Percentiles rank a stretch among this genome's conserved stretches.
Conservation (phyloP, 352 stramenopile species). For the Pythium scleroteichum region DNA sequence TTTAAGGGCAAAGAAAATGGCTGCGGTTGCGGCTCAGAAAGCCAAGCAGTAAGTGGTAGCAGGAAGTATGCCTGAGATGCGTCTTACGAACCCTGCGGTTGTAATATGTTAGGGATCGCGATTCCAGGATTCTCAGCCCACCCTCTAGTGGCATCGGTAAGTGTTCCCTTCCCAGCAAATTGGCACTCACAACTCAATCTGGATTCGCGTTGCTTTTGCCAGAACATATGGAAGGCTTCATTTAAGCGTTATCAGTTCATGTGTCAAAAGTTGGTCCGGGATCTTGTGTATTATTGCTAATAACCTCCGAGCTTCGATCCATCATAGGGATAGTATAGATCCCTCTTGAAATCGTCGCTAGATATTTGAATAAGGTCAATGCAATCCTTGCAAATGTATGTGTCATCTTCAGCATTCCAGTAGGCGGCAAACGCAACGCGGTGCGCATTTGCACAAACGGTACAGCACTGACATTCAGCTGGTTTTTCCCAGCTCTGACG, state of each 20-base stretch:
- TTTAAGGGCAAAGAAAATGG: constrained; percentile 61
- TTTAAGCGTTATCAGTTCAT: constrained; percentile 35
- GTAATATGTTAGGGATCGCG: constrained; percentile 14
- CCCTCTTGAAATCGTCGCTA: constrained; percentile 6
- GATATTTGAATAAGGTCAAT: constrained; percentile 10
- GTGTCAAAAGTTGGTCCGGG: too few species aligned
- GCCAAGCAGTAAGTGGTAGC: constrained; percentile 32
- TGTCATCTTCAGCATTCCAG: constrained; percentile 48
- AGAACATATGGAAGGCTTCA: constrained; percentile 69
- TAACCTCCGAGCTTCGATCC: constrained; percentile 42
- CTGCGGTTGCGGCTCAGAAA: constrained; percentile 41
- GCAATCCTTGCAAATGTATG: constrained; percentile 48
- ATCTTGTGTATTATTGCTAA: neutral
- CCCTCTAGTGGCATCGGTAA: constrained; percentile 29
- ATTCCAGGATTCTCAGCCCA: constrained; percentile 28
- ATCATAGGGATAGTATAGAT: constrained; percentile 49
- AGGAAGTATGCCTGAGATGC: neutral
- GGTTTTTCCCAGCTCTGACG: constrained; percentile 61
- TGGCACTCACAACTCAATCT: neutral
- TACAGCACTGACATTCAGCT: constrained; percentile 51
- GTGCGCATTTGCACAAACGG: constrained; percentile 24
- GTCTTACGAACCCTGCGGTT: neutral
- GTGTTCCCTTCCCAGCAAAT: too few species aligned
- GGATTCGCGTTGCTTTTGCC: constrained; percentile 7
- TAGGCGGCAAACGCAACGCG: constrained; percentile 41